Conservation (phyloP, 192 early-diverging fungal species). For the Spizellomyces punctatus region DNA sequence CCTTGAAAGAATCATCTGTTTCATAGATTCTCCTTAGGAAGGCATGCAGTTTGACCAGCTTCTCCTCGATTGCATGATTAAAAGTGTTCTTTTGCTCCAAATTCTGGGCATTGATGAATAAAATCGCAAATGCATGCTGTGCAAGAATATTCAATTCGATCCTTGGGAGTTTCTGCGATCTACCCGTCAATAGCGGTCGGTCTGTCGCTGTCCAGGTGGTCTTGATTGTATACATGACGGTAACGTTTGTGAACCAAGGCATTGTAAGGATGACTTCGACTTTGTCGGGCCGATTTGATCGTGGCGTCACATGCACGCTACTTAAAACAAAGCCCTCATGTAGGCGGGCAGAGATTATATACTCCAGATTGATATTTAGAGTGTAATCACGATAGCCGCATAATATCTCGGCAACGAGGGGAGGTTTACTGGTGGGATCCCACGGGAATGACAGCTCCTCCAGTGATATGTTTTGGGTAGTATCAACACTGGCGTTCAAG, state of each 20-base stretch:
- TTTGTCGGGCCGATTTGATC: slow-evolving; percentile 19
- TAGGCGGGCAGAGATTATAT: slow-evolving; percentile 40
- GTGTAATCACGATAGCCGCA: slow-evolving; percentile 48
- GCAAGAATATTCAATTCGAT: slow-evolving; percentile 57
- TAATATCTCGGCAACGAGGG: slow-evolving; percentile 49
- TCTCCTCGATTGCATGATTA: slow-evolving; percentile 19
- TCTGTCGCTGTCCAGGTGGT: slow-evolving; percentile 27
- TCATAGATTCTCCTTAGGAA: slow-evolving; percentile 45
- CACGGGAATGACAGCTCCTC: slow-evolving; percentile 56
- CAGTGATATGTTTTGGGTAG: slow-evolving; percentile 16
- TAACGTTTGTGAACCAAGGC: slow-evolving; percentile 51
- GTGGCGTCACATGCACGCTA: slow-evolving; percentile 28
- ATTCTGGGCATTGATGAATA: slow-evolving; percentile 50
- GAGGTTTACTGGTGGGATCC: slow-evolving; percentile 39
- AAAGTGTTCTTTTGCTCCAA: slow-evolving; percentile 31
- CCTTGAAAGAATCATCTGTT: slow-evolving; percentile 45
- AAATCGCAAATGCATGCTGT: slow-evolving; percentile 50
- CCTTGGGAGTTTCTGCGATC: slow-evolving; percentile 31
- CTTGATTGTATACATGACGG: slow-evolving; percentile 55
- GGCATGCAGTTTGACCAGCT: slow-evolving; percentile 44
- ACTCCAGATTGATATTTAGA: slow-evolving; percentile 27
- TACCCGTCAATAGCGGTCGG: slow-evolving; percentile 5
- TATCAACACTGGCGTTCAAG: slow-evolving; percentile 37
- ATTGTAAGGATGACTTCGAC: slow-evolving; percentile 50
- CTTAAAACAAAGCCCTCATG: slow-evolving; percentile 50